phyloP scores from a whole-genome alignment of 2,329 filamentous ascomycete genomes.

The Chaetomiaceae sp. region DNA sequence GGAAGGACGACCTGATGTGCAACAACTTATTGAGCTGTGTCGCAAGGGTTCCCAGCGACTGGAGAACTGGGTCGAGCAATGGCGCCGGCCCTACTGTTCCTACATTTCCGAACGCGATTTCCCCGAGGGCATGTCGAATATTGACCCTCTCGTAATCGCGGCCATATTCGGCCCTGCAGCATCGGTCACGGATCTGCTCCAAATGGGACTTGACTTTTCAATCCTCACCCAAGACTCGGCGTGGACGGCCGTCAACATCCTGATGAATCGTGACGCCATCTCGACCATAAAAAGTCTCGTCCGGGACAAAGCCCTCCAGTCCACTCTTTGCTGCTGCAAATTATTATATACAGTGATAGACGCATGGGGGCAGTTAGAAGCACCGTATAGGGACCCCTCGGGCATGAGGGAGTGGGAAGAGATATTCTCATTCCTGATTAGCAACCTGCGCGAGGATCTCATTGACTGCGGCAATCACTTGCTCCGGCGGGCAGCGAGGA shows the following conservation, averaged over 20 bases:
- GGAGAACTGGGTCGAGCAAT: conserved; percentile 1
- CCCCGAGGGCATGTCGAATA: neutral
- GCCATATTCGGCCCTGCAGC: neutral
- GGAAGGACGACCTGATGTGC: neutral
- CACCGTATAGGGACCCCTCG: neutral
- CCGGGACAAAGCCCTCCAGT: neutral
- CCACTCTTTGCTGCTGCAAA: neutral
- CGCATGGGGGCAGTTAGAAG: neutral
- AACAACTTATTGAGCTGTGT: neutral
- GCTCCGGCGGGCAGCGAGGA: neutral
- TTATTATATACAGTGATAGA: neutral
- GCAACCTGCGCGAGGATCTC: neutral
- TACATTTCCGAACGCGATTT: neutral
- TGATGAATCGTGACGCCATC: neutral
- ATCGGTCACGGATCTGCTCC: neutral
- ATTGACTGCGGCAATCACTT: neutral
- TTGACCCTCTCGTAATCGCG: neutral
- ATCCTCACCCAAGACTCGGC: neutral
- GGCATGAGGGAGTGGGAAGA: neutral
- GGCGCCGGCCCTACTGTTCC: neutral
- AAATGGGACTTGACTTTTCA: neutral
- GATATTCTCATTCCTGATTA: neutral
- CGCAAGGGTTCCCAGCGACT: neutral
- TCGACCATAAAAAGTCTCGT: neutral
- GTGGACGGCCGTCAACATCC: neutral